Percentiles rank a stretch among this genome's conserved stretches.
Evolutionary conservation across 2,329 filamentous ascomycete species (phyloP).

Genomic region (Microsporum ferrugineum): DNA sequence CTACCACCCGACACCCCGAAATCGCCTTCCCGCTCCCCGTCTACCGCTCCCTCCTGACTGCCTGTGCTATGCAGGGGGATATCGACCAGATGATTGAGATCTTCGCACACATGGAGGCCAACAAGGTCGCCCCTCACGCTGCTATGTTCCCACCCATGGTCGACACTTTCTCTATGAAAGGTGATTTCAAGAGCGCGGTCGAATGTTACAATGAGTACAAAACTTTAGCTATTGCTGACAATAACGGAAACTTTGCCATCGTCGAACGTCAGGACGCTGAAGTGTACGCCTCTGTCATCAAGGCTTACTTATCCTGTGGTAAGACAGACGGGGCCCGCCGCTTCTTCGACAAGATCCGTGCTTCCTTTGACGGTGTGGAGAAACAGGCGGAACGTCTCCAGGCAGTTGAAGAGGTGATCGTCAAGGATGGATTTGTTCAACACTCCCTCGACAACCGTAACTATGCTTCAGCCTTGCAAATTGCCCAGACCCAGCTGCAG

Average conservation of each 20-base stretch:
- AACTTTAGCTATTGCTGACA: conserved; percentile 70
- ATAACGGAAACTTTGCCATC: conserved; percentile 58
- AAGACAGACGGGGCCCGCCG: conserved; percentile 70
- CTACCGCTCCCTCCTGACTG: conserved; percentile 74
- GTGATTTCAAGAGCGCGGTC: conserved; percentile 76
- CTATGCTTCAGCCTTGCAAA: conserved; percentile 60
- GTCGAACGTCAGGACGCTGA: conserved; percentile 65
- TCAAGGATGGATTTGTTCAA: conserved; percentile 65
- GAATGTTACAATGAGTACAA: conserved; percentile 96
- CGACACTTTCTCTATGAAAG: conserved; percentile 70
- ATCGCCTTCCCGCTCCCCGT: conserved; percentile 64
- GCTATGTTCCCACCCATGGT: conserved; percentile 90
- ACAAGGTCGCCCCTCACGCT: conserved; percentile 60
- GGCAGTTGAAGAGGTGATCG: conserved; percentile 59
- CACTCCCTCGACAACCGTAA: conserved; percentile 60
- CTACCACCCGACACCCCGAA: conserved; percentile 50
- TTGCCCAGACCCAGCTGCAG: conserved; percentile 53
- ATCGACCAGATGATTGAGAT: conserved; percentile 82
- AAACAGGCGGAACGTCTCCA: conserved; percentile 47
- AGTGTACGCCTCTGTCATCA: conserved; percentile 84
- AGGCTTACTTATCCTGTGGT: conserved; percentile 72
- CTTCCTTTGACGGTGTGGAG: conserved; percentile 38
- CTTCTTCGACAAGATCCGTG: conserved; percentile 71
- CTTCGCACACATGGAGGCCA: conserved; percentile 81
- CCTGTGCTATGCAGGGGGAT: conserved; percentile 70